Evolutionary conservation across 73 alveolate species (phyloP), one percentile per base, ranked within the genome.

Genomic region (Uronychia setigera): DNA sequence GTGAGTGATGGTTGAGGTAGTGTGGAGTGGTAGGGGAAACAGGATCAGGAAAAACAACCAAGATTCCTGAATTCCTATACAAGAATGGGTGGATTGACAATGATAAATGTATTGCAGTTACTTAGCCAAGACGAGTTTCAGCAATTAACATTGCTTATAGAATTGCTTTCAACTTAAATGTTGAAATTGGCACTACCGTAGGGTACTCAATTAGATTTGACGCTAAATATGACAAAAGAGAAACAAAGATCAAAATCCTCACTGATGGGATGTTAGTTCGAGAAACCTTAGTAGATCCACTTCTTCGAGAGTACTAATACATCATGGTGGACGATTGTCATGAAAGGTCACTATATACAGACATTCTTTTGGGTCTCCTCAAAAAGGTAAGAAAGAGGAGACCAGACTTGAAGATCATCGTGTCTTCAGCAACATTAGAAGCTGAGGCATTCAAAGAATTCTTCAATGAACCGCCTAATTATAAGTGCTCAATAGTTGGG

Each of bases 201-300:
- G 99, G 99, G 0, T 97, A 97, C 93, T 88, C 98, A 33, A 96
- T 96, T 31, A 93, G 99, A 85, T 97, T 97, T 86, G 99, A 97
- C 80, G 81, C 88, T 1, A 94, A 92, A 29, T 86, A 79, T 79
- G 79, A 76, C 82, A 97, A 94, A 74, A 93, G 93, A 77, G 80
- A 83, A 81, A 97, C 99, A 26, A 94, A 91, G 85, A 94, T 97
- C 58, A 96, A 95, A 87, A 94, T 92, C 67, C 89, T 97, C 93
- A 97, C 99, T 60, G 99, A 97, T 87, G 99, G 99, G n/a, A 96
- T 96, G 87, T 92, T 97, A 58, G 81, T 97, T n/a, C 80, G 97
- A 75, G 96, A 95, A 76, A 94, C 95, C 80, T 77, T 95, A 79
- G 88, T 92, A 5, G 98, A 97, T 82, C 98, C 98, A 31, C 83